Conservation (phyloP, 768 basidiomycete species). For the Phaffia australis region DNA sequence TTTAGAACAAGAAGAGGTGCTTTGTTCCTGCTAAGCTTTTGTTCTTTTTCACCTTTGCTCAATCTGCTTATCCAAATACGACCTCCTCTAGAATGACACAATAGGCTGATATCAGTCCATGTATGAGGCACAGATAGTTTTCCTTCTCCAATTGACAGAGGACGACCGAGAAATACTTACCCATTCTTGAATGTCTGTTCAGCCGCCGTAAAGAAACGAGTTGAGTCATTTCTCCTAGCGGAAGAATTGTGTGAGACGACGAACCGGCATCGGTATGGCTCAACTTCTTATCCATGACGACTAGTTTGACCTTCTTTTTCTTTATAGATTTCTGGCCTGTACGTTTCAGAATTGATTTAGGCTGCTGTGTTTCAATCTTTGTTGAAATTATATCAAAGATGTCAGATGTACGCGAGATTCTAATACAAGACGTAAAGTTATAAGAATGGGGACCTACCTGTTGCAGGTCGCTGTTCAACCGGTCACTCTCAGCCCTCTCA, state of each 20-base stretch:
- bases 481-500: background rate
- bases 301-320: constrained; percentile 19
- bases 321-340: background rate
- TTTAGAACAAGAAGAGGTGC: background rate
- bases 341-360: constrained; percentile 9
- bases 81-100: background rate
- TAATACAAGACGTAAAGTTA: background rate
- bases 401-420: background rate
- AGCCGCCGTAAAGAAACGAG: background rate
- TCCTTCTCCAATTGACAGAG: no score
- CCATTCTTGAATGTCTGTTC: constrained; percentile 19
- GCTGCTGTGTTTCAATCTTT: background rate
- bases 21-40: no score
- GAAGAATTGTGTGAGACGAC: background rate
- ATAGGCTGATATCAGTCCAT: no score
- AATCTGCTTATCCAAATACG: constrained; percentile 16
- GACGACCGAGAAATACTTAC: no score
- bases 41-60: background rate
- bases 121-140: no score
- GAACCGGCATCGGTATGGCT: constrained; percentile 7
- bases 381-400: background rate
- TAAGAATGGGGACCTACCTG: background rate
- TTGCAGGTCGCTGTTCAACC: background rate
- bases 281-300: constrained; percentile 14
- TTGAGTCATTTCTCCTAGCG: background rate